These are phyloP conservation scores for Sporisorium scitamineum DNA, from an alignment of 1,284 basidiomycete genomes.

Conservation along the genomic window DNA sequence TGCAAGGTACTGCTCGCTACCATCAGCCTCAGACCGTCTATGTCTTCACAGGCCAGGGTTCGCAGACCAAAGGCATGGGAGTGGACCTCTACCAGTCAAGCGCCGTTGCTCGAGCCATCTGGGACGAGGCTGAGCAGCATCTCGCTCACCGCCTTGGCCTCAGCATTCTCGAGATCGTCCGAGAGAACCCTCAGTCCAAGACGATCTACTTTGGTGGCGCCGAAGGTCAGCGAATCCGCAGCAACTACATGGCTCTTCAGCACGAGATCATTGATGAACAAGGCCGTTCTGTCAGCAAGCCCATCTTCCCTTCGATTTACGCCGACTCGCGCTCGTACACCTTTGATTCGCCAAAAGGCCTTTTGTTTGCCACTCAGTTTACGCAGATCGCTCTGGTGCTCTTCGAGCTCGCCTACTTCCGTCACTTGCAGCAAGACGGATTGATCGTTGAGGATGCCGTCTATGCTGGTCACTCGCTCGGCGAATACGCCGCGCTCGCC, in stretches of 20 bases:
- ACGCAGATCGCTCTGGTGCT: constrained; percentile 94
- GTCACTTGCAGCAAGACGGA: constrained; percentile 95
- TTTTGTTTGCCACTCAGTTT: constrained; percentile 97
- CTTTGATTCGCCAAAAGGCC: constrained; percentile 93
- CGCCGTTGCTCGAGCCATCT: constrained; percentile 91
- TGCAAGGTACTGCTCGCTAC: constrained; percentile 91
- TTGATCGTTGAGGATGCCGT: constrained; percentile 89
- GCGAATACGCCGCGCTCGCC: constrained; percentile 96
- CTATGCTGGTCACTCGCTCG: constrained; percentile 96
- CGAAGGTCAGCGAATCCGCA: constrained; percentile 95
- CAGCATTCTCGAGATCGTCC: constrained; percentile 90
- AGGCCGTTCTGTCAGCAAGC: constrained; percentile 75
- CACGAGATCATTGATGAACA: constrained; percentile 91
- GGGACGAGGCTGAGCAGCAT: constrained; percentile 95
- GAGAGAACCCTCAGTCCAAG: constrained; percentile 71
- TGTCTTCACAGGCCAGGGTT: constrained; percentile 98
- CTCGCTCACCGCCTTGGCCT: constrained; percentile 89
- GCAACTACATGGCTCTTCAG: constrained; percentile 98
- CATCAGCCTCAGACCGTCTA: constrained; percentile 85
- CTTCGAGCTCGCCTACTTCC: constrained; percentile 95
- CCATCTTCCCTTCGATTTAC: constrained; percentile 63
- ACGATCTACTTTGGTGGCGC: constrained; percentile 99
- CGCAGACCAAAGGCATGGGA: constrained; percentile 97
- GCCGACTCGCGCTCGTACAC: constrained; percentile 75
- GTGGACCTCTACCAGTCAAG: constrained; percentile 97